phyloP scores from a whole-genome alignment of 768 basidiomycete genomes.

The Lentinula aciculospora region DNA sequence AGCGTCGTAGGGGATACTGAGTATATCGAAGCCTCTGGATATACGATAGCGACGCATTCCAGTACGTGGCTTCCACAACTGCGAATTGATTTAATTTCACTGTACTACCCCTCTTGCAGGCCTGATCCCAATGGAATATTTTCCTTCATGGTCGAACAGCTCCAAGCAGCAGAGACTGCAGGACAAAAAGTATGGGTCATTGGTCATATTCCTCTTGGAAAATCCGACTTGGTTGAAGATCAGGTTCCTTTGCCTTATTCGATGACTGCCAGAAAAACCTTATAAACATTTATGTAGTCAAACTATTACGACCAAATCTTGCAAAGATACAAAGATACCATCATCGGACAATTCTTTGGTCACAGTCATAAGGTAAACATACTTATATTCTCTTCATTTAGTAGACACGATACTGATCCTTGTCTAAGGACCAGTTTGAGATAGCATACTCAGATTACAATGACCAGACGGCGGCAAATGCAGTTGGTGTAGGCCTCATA shows the following conservation, averaged over 20 bases:
- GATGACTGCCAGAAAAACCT: background rate
- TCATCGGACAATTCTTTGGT: constrained; percentile 36
- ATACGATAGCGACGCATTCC: constrained; percentile 29
- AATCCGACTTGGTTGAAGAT: constrained; percentile 19
- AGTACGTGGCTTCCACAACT: constrained; percentile 15
- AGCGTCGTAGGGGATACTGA: background rate
- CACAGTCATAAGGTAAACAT: constrained; percentile 28
- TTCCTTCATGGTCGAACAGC: constrained; percentile 28
- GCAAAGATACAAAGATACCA: constrained; percentile 32
- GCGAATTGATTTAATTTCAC: background rate
- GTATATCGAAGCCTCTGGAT: constrained; percentile 26
- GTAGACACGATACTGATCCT: background rate
- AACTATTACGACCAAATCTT: constrained; percentile 38
- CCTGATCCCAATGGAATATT: constrained; percentile 37
- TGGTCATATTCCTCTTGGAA: constrained; percentile 29
- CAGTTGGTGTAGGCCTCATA: constrained; percentile 26
- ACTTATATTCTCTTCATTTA: background rate
- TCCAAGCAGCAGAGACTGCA: constrained; percentile 31
- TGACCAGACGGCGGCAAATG: constrained; percentile 22
- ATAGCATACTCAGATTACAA: constrained; percentile 33
- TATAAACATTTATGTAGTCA: constrained; percentile 17
- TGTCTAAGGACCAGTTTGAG: constrained; percentile 32
- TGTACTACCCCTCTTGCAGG: constrained; percentile 7
- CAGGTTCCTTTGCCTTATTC: constrained; percentile 12
- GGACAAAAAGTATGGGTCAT: constrained; percentile 35